phyloP scores from a whole-genome alignment of 1,284 basidiomycete genomes.

The Somion occarium region DNA sequence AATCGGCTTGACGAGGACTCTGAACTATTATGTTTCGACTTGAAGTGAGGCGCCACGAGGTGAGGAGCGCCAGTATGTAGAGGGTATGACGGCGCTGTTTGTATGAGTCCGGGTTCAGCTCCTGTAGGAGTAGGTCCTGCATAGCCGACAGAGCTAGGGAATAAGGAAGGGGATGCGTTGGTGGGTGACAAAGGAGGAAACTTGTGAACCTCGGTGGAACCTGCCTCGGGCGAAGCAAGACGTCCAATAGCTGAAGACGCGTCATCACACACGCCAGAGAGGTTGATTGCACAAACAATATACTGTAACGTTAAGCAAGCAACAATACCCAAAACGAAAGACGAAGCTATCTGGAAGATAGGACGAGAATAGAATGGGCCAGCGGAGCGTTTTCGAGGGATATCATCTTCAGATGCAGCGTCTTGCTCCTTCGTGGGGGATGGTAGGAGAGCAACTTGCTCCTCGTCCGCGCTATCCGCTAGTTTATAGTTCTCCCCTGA shows the following conservation, averaged over 20 bases:
- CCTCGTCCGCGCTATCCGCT: constrained; percentile 15
- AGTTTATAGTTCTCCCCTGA: constrained; percentile 21
- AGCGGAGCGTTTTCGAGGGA: constrained; percentile 10
- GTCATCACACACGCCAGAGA: constrained; percentile 3
- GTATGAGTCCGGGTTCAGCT: constrained; percentile 72
- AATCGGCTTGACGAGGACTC: constrained; percentile 13
- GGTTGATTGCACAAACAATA: constrained; percentile 33
- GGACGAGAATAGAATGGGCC: constrained; percentile 12
- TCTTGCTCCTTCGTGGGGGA: constrained; percentile 14
- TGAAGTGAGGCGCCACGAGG: constrained; percentile 46
- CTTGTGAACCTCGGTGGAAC: constrained; percentile 62
- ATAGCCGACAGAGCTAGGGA: constrained; percentile 76
- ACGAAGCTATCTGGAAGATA: constrained; percentile 31
- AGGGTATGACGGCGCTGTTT: constrained; percentile 75
- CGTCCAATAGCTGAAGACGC: constrained; percentile 15
- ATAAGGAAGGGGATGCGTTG: constrained; percentile 61
- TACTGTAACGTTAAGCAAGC: constrained; percentile 38
- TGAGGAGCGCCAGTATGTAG: constrained; percentile 66
- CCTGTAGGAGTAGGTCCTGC: constrained; percentile 83
- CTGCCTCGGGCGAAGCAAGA: constrained; percentile 56
- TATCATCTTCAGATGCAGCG: constrained; percentile 8
- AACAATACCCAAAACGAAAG: constrained; percentile 42
- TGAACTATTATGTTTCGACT: constrained; percentile 1
- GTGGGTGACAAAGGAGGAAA: constrained; percentile 73
- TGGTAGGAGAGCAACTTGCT: constrained; percentile 34